A percentile compares a stretch with the other conserved stretches of the same genome.
Evolutionary conservation across 148 eudicot species (phyloP).

Genomic region (Nyssa sinensis): DNA sequence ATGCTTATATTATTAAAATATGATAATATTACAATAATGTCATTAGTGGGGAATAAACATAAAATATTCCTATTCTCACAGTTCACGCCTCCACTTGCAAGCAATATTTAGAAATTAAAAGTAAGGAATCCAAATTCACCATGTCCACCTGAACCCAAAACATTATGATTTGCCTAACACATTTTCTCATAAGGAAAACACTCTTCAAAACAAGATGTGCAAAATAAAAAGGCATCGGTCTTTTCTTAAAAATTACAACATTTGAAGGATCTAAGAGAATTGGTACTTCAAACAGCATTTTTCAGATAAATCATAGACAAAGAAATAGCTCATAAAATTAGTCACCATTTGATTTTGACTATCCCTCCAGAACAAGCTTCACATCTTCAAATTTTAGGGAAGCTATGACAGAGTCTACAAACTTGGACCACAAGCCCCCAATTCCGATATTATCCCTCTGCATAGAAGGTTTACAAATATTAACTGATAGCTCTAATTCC

Average conservation of each 20-base stretch:
- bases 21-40: too few species aligned
- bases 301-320: neutral
- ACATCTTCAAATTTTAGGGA: conserved; percentile 69
- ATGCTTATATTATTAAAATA: too few species aligned
- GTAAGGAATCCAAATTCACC: neutral
- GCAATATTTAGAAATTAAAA: neutral
- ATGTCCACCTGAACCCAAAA: neutral
- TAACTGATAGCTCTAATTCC: neutral
- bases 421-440: conserved; percentile 81
- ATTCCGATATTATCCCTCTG: conserved; percentile 83
- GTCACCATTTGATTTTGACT: conserved; percentile 53
- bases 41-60: too few species aligned
- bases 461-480: conserved; percentile 12
- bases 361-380: conserved; percentile 69
- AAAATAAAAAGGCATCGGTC: neutral
- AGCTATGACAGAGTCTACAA: conserved; percentile 57
- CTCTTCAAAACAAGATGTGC: neutral
- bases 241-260: neutral
- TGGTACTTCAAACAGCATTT: neutral
- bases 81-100: neutral
- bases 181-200: neutral
- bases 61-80: too few species aligned
- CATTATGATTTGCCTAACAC: neutral
- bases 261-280: neutral
- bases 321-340: neutral